Evolutionary conservation across 2,329 filamentous ascomycete species (phyloP), one percentile per base, ranked within the genome.

Genomic region (Aspergillus sp.): DNA sequence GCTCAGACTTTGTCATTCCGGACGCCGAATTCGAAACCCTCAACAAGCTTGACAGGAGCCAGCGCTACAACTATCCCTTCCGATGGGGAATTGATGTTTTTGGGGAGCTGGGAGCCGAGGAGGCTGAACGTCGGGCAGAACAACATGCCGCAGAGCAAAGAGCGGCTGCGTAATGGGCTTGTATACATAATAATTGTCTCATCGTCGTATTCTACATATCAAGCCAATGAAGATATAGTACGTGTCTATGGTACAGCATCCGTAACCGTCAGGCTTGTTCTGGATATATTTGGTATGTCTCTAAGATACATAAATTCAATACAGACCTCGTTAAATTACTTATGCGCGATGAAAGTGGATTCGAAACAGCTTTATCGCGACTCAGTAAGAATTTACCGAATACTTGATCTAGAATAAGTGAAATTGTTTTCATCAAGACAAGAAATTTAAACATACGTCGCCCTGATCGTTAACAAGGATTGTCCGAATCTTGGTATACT

Each of bases 11-110:
- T 39, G 53, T 71, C 13, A 69, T 75, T 27, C 72, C 72, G 12
- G 68, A 75, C 5, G 67, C 66, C 1, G 71, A 72, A 15, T 73
- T 73, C 54, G 65, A 71, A 39, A 64, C 64, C 34, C 56, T 75
- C 13, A 70, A 75, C 60, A 64, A 68, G 20, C 62, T 77, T 12
- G 73, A 76, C 52, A 67, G 68, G 40, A 66, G 73, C 57, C 65
- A 73, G 57, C 66, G 75, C 22, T 76, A 73, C 61, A 75, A 73
- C 53, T 74, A 72, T 48, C 71, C 72, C 2, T 69, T 69, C 63
- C 66, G 68, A 20, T 76, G 72, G 74, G 73, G 74, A 6, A 55
- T 71, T 44, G 73, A 76, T 60, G 66, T 75, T 42, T 76, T 76
- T 51, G 70, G 67, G 9, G 73, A 77, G 52, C 42, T 73, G 30